phyloP scores from a whole-genome alignment of 106 monocot genomes.

The Platanthera zijinensis region DNA sequence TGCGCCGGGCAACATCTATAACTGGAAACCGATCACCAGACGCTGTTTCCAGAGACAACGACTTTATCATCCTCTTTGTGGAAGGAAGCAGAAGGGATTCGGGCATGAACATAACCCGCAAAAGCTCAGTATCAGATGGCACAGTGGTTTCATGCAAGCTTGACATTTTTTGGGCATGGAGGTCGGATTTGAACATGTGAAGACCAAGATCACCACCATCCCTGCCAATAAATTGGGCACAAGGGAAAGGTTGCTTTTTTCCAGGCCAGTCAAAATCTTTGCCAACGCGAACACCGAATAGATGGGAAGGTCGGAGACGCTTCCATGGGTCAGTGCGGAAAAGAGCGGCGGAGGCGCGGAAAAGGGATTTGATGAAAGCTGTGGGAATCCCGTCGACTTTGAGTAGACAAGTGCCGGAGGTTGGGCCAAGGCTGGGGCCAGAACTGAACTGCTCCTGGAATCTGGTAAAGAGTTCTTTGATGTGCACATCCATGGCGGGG shows the following conservation, averaged over 20 bases:
- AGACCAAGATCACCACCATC: conserved; percentile 61
- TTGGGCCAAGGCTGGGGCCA: conserved; percentile 50
- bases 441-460: conserved; percentile 54
- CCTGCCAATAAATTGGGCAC: conserved; percentile 52
- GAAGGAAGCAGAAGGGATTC: conserved; percentile 27
- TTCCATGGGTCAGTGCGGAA: conserved; percentile 62
- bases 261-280: conserved; percentile 46
- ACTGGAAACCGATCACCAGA: conserved; percentile 27
- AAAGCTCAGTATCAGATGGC: conserved; percentile 28
- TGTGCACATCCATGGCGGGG: conserved; percentile 41
- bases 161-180: conserved; percentile 29
- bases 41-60: conserved; percentile 34
- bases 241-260: conserved; percentile 39
- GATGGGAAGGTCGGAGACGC: conserved; percentile 35
- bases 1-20: conserved; percentile 42
- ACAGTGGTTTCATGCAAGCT: conserved; percentile 19
- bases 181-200: conserved; percentile 46
- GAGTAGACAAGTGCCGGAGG: conserved; percentile 41
- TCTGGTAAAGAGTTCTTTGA: conserved; percentile 33
- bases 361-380: conserved; percentile 40
- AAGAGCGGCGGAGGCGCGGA: conserved; percentile 47
- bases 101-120: conserved; percentile 37
- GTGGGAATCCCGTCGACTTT: conserved; percentile 22
- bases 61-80: conserved; percentile 40
- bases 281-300: conserved; percentile 41